Evolutionary conservation across 2,329 filamentous ascomycete genomes (phyloP), one percentile per base, ranked within the genome.

Genomic region (Podosphaera xanthii): DNA sequence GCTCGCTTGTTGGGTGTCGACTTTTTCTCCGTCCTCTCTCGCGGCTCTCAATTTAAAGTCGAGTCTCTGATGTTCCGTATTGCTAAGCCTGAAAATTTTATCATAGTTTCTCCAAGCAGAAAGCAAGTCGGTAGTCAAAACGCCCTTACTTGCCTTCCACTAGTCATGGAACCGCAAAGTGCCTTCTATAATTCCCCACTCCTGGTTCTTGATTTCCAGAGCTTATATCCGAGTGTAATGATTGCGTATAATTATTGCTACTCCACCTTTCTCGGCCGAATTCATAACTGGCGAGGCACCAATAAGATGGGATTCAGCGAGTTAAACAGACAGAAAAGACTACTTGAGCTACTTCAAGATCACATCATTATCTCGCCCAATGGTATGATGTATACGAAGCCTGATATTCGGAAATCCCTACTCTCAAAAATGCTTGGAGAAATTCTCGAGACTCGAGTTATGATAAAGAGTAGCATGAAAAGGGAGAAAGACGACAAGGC

Each of bases 201-300:
- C 0, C 69, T 98, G 2, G 92, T 98, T 0, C 76, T 98, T 5
- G 92, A 98, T 71, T 98, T 98, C 63, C 91, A 97, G 68, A 94
- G 88, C 61, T 73, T 98, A 55, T 98, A 98, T 64, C 92, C 92
- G 0, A 96, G 90, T 70, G 84, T 97, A 61, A 96, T 98, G 89
- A 97, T 98, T 68, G 92, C 92, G 0, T 97, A 98, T 74, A 98
- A 98, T 67, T 92, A 96, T 69, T 98, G 92, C 72, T 98, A 98
- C 69, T 97, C 92, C 0, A 98, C 92, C 0, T 98, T 90, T 65
- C 76, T 97, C 0, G 92, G 92, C 0, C 81, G 92, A 36, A 82
- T 95, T 46, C 80, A 82, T 35, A 81, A 82, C 65, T 96, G 91
- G 91, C 81, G 88, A n/a, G 90, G 89, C 2, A 82, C 79, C 36